A percentile compares a stretch with the other conserved stretches of the same genome.
Conservation (phyloP, 2,329 filamentous ascomycete species). For the Diaporthe sp. region DNA sequence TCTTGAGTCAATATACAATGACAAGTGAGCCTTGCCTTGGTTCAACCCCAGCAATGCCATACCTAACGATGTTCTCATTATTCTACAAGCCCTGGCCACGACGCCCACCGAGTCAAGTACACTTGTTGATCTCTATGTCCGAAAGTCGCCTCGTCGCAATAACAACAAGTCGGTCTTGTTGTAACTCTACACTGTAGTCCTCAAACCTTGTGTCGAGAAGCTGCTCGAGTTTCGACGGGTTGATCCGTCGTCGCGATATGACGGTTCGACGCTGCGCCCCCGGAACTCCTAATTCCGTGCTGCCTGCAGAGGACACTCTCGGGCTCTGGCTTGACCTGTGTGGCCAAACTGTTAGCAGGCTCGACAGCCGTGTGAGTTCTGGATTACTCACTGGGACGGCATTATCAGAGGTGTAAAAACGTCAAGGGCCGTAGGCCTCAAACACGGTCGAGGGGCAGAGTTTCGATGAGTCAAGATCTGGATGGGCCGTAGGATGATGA, state of each 20-base stretch:
- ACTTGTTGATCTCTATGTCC: neutral
- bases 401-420: neutral
- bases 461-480: neutral
- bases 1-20: neutral
- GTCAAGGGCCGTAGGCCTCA: neutral
- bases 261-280: neutral
- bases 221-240: neutral
- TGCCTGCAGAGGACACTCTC: no score
- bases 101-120: neutral
- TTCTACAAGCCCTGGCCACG: neutral
- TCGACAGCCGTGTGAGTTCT: neutral
- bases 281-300: neutral
- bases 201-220: neutral
- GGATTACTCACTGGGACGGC: neutral
- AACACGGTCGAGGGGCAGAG: neutral
- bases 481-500: neutral
- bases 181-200: neutral
- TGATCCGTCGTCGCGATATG: neutral
- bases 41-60: neutral
- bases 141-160: neutral
- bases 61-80: neutral
- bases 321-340: neutral
- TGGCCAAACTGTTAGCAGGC: neutral
- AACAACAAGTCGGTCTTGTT: neutral
- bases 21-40: neutral